Evolutionary conservation across 2,329 filamentous ascomycete genomes (phyloP), one percentile per base, ranked within the genome.

Genomic region (Venturia aucupariae): DNA sequence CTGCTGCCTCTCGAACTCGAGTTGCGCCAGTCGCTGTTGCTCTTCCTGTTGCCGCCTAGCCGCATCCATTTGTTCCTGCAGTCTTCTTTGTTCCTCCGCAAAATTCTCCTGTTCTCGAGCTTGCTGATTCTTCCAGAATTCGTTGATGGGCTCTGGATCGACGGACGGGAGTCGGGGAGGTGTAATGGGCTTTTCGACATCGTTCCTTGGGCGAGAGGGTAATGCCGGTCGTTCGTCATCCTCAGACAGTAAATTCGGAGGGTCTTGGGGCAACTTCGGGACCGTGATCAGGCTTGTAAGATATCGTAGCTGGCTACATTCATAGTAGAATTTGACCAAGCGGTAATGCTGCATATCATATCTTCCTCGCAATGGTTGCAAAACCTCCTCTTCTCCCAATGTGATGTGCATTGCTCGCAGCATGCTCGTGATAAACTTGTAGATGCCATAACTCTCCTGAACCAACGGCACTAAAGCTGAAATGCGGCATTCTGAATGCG

Each of bases 341-440:
- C 94, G 90, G 79, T 97, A 93, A 76, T 99, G 94, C 73, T 97
- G 94, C 17, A 94, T 92, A 75, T 97, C 89, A 75, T 97, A 99
- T 71, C 93, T 84, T 67, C 88, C 85, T 65, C 93, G 88, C 7
- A 99, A 84, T 0, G 93, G 94, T 68, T 92, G 88, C 59, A 99
- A 82, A 7, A 92, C 93, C 66, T 97, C 94, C 68, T 95, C 90
- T 71, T 99, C 94, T 64, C 94, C 93, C 15, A 94, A 94, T 13
- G 59, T 92, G 2, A 90, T 93, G 75, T 99, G 93, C 92, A 99
- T 97, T 19, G 94, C 94, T 64, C 94, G 86, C 67, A 99, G 79
- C 94, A 99, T 99, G 88, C 94, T 99, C 0, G 94, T 99, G 68
- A 97, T 92, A 75, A 99, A 99, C 77, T 97, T 97, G 82, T 99